Conservation (phyloP, 2,329 filamentous ascomycete genomes). For the Myriosclerotinia scirpicola region DNA sequence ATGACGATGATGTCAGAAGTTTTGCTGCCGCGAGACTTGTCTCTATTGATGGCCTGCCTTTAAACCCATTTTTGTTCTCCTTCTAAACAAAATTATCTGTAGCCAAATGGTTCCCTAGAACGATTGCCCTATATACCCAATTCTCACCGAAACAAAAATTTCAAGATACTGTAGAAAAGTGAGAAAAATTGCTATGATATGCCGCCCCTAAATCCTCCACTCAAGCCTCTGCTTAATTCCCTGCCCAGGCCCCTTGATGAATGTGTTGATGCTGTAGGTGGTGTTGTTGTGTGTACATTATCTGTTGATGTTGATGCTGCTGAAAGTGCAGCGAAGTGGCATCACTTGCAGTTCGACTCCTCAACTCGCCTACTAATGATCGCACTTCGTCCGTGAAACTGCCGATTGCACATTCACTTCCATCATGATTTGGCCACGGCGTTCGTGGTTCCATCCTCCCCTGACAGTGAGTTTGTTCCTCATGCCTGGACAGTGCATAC, state of each 20-base stretch:
- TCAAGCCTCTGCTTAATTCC: not conserved
- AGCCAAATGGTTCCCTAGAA: not conserved
- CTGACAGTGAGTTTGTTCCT: not conserved
- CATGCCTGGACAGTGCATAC: not conserved
- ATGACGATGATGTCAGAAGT: not conserved
- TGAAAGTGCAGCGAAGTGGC: slow-evolving; percentile 27
- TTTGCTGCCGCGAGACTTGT: not conserved
- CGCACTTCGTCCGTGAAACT: slow-evolving; percentile 17
- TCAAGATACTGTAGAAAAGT: not conserved
- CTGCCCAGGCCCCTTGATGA: slow-evolving; percentile 21
- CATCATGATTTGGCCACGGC: slow-evolving; percentile 8
- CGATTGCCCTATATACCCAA: not conserved
- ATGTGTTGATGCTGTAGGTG: slow-evolving; percentile 16
- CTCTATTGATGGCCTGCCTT: slow-evolving; percentile 6
- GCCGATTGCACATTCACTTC: not conserved
- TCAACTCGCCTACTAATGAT: slow-evolving; percentile 27
- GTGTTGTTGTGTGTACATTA: slow-evolving; percentile 26
- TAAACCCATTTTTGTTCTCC: not conserved
- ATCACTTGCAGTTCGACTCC: slow-evolving; percentile 29
- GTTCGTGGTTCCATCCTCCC: slow-evolving; percentile 19
- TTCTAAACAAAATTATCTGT: not conserved
- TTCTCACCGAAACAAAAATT: not conserved
- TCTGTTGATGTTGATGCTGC: slow-evolving; percentile 27
- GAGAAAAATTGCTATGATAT: not conserved
- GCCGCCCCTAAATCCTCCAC: no score